Evolutionary conservation across 2,329 filamentous ascomycete genomes (phyloP).

Genomic region (Neofusicoccum laricinum): DNA sequence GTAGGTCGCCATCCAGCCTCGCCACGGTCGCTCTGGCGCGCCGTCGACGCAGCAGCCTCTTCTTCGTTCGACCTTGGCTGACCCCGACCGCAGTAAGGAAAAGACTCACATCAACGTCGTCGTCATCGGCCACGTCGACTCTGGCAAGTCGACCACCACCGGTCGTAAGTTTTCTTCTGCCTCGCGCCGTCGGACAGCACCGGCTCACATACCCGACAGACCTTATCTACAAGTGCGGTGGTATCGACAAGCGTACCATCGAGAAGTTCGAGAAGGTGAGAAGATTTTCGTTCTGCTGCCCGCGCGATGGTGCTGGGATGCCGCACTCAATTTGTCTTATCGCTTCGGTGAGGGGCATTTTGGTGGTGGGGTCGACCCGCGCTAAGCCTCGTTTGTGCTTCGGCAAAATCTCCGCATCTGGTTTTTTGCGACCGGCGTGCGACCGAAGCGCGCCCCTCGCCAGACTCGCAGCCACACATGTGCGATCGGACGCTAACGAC

Average conservation of each 20-base stretch:
- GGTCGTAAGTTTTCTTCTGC: constrained; percentile 59
- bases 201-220: constrained; percentile 53
- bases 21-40: not conserved
- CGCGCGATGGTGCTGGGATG: constrained; percentile 25
- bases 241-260: constrained; percentile 99
- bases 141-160: constrained; percentile 96
- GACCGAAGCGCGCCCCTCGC: not conserved
- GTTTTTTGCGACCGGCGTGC: constrained; percentile 10
- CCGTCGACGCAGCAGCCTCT: not conserved
- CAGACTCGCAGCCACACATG: not conserved
- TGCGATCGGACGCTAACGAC: constrained; percentile 32
- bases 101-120: constrained; percentile 95
- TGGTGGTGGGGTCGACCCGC: constrained; percentile 39
- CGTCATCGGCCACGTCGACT: constrained; percentile 99
- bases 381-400: constrained; percentile 29
- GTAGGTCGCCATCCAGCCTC: constrained; percentile 44
- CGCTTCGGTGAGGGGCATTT: constrained; percentile 33
- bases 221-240: constrained; percentile 99
- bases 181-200: constrained; percentile 24
- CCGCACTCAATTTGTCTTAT: constrained; percentile 27
- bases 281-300: not conserved
- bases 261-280: constrained; percentile 99
- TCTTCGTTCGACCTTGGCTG: constrained; percentile 9
- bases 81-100: constrained; percentile 67
- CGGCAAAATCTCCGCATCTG: constrained; percentile 19